Evolutionary conservation across 2,329 filamentous ascomycete species (phyloP), one percentile per base, ranked within the genome.

Genomic region (Diaporthe vaccinii): DNA sequence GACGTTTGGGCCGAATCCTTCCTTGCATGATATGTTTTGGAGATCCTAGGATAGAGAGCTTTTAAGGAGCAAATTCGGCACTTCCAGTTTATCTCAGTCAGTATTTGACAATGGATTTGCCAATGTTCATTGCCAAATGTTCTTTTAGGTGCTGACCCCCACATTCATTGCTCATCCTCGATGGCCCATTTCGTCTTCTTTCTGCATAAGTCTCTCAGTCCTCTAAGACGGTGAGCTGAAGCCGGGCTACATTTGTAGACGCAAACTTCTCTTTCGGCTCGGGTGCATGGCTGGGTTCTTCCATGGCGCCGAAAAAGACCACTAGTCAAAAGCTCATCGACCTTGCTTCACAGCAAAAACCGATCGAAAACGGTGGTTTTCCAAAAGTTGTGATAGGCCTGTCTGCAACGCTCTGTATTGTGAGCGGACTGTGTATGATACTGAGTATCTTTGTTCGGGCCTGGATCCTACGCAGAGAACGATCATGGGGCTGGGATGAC

Each of bases 401-500:
- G 2, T 2, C 69, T 1, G 31, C 58, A 20, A 46, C 28, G 0
- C 55, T 72, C 6, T 58, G 36, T 22, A 5, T 61, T 10, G 7
- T 61, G 9, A 72, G 53, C 41, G 58, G 39, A 9, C 1, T 72
- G 25, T 46, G 51, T 10, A 59, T 72, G 41, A 31, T 36, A 22
- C 4, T 51, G 53, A 36, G 69, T 4, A 36, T 72, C 28, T 61
- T 46, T 7, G 69, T 72, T 4, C 55, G 69, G 25, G 34, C 41
- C 6, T 72, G 53, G 51, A 14, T 51, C 20, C 1, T 58, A 12
- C 69, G 69, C 17, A 59, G 20, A 3, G 39, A 46, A 2, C 53
- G 69, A 22, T 20, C 55, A 17, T 61, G 69, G 69, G 69, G 69
- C 2, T 72, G 69, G 69, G 69, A 72, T 49, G 69, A 72, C 28